Conservation (phyloP, 164 flowering plant species). For the Vitis riparia region DNA sequence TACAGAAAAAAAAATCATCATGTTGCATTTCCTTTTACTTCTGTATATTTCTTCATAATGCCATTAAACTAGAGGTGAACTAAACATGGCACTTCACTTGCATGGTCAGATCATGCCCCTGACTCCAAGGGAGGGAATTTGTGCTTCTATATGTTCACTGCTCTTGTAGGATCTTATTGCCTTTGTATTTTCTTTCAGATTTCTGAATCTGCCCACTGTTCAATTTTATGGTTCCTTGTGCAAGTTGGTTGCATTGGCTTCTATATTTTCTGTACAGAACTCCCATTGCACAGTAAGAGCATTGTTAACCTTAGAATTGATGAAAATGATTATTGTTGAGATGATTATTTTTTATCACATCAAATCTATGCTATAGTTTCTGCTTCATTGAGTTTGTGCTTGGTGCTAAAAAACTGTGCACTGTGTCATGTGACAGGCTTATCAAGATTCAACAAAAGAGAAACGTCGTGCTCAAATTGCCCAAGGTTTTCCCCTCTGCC, state of each 20-base stretch:
- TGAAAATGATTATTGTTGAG: background rate
- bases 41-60: too few relatives aligned
- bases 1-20: too few relatives aligned
- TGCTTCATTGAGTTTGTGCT: background rate
- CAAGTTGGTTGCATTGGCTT: conserved; percentile 14
- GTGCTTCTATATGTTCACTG: too few relatives aligned
- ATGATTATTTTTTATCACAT: background rate
- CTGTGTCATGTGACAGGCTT: conserved; percentile 53
- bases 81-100: too few relatives aligned
- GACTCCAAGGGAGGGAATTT: too few relatives aligned
- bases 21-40: too few relatives aligned
- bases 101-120: too few relatives aligned
- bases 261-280: background rate
- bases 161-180: background rate
- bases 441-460: conserved; percentile 94
- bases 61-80: too few relatives aligned
- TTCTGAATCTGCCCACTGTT: background rate
- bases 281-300: conserved; percentile 5
- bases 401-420: background rate
- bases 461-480: conserved; percentile 96
- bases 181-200: background rate
- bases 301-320: background rate
- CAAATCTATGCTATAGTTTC: background rate
- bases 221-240: background rate
- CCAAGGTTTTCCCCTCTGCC: conserved; percentile 59